A percentile compares a stretch with the other conserved stretches of the same genome.
These are phyloP conservation scores for Hyphopichia khmerensis DNA, from an alignment of 1,139 yeast species.

Conservation along the genomic window DNA sequence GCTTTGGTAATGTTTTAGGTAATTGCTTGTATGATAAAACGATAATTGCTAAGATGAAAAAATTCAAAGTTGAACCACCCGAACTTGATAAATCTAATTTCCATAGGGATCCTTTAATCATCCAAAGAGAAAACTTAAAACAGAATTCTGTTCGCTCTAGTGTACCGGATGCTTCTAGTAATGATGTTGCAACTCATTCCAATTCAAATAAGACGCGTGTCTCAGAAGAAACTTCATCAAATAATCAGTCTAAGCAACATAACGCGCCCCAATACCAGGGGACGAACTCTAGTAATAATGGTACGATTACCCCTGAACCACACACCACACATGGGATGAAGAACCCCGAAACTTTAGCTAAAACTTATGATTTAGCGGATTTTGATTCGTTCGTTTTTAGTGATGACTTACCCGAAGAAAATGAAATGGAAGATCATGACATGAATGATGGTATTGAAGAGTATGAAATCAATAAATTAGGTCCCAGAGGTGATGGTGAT, in stretches of 20 bases:
- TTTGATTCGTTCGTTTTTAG: conserved; percentile 66
- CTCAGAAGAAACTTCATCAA: no score
- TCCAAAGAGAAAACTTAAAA: conserved; percentile 28
- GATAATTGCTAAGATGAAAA: conserved; percentile 55
- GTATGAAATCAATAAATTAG: conserved; percentile 26
- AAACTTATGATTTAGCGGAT: conserved; percentile 30
- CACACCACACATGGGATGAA: background rate
- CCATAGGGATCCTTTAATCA: conserved; percentile 37
- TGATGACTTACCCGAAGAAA: conserved; percentile 52
- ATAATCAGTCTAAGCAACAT: background rate
- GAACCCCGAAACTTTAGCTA: conserved; percentile 10
- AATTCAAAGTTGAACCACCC: conserved; percentile 51
- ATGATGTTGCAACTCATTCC: no score
- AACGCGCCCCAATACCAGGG: background rate
- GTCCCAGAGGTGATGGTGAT: conserved; percentile 13
- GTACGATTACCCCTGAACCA: background rate
- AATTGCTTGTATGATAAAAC: conserved; percentile 76
- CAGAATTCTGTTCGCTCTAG: conserved; percentile 6
- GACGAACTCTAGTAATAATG: background rate
- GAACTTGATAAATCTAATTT: conserved; percentile 50
- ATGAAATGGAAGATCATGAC: conserved; percentile 32
- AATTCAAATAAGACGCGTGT: no score
- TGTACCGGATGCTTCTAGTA: background rate
- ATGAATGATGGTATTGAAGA: conserved; percentile 27
- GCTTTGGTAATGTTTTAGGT: conserved; percentile 79